Percentiles rank a stretch among this genome's conserved stretches.
Conservation (phyloP, 2,329 filamentous ascomycete species). For the Pseudogymnoascus sp. region DNA sequence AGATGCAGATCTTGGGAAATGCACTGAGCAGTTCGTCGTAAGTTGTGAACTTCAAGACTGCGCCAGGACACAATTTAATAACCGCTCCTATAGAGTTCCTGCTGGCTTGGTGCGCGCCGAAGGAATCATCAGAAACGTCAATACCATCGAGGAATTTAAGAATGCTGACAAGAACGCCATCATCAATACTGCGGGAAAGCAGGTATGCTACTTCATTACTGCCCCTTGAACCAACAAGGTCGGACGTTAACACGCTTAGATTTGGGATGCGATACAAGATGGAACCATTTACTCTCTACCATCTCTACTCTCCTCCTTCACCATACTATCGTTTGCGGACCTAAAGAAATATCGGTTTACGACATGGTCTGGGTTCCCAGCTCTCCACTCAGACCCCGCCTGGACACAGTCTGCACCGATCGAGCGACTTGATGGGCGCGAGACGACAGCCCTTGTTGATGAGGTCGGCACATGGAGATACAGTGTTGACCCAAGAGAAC, state of each 20-base stretch:
- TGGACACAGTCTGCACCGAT: constrained; percentile 60
- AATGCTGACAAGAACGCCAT: constrained; percentile 72
- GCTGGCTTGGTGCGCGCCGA: constrained; percentile 72
- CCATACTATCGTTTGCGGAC: constrained; percentile 86
- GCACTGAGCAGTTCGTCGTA: constrained; percentile 79
- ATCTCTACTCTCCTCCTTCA: constrained; percentile 81
- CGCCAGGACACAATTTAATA: constrained; percentile 14
- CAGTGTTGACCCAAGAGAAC: constrained; percentile 70
- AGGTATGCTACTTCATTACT: constrained; percentile 44
- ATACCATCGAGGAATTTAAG: constrained; percentile 90
- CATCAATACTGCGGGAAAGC: constrained; percentile 70
- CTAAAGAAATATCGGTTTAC: constrained; percentile 96
- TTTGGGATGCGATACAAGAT: constrained; percentile 96
- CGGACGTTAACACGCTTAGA: constrained; percentile 44
- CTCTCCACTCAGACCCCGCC: constrained; percentile 76
- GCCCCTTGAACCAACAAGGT: constrained; percentile 16
- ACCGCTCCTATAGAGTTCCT: constrained; percentile 49
- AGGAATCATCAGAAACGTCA: constrained; percentile 91
- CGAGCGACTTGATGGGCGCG: constrained; percentile 52
- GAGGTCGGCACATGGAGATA: constrained; percentile 83
- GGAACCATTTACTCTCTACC: constrained; percentile 94
- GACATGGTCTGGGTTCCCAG: constrained; percentile 97
- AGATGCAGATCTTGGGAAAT: constrained; percentile 83
- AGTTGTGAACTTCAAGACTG: constrained; percentile 31
- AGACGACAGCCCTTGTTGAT: constrained; percentile 75